phyloP scores from a whole-genome alignment of 805 yeast species.

The Starmerella sp. region DNA sequence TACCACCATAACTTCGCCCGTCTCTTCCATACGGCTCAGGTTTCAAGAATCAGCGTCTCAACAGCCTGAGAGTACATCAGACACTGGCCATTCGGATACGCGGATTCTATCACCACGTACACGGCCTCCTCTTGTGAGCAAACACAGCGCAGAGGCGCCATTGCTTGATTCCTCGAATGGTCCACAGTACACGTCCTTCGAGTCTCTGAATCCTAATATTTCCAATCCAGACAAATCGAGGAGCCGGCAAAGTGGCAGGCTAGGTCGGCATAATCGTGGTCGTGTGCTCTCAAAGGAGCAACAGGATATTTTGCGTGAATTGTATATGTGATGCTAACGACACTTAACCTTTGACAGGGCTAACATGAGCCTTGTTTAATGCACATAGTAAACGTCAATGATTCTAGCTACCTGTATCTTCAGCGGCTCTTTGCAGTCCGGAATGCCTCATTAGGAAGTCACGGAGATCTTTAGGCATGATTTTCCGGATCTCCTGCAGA shows the following conservation, averaged over 20 bases:
- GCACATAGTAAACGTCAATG: too few species aligned
- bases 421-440: neutral
- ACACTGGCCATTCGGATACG: neutral
- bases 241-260: slow-evolving; percentile 10
- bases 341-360: too few species aligned
- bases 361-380: too few species aligned
- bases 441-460: neutral
- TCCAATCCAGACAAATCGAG: slow-evolving; percentile 21
- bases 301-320: slow-evolving; percentile 37
- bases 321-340: slow-evolving; percentile 25
- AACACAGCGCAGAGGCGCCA: neutral
- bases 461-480: neutral
- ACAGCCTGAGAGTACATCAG: neutral
- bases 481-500: too few species aligned
- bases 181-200: slow-evolving; percentile 25
- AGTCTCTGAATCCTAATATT: slow-evolving; percentile 21
- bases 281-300: slow-evolving; percentile 41
- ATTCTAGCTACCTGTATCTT: too few species aligned
- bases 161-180: neutral
- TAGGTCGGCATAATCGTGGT: slow-evolving; percentile 26
- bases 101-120: neutral
- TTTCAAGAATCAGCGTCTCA: neutral
- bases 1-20: neutral
- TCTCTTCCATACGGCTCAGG: neutral
- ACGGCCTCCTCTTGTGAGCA: neutral